Evolutionary conservation across 2,329 filamentous ascomycete genomes (phyloP), one percentile per base, ranked within the genome.

Genomic region (Penicillium sp.): DNA sequence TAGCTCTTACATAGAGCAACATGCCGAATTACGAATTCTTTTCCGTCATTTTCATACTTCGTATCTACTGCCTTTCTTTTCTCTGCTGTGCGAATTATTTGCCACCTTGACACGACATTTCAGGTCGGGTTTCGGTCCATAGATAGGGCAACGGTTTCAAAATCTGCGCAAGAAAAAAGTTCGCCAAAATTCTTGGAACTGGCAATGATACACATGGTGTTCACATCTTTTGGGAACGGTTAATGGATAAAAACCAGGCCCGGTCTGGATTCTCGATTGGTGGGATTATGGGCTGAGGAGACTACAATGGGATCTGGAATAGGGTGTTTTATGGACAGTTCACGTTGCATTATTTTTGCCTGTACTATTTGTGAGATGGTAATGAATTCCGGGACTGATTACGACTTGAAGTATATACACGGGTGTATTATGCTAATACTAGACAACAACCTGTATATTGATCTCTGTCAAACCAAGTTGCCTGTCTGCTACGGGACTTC

Each of bases 1-100:
- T 73, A 58, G 63, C 11, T 7, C 24, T 14, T 24, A 25, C 8
- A 6, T n/a, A 10, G 14, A 38, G 41, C 16, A 50, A 30, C 22
- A 11, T 30, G 28, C 11, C 18, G 4, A 20, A 20, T 38, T 5
- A 38, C 35, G 35, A 38, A 20, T 38, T 20, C 7, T 18, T 38
- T 38, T 38, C 16, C 35, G 16, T 38, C 13, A 20, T 16, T 38
- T 20, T 38, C 35, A 38, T 38, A 11, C 13, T 5, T 20, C 18
- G 11, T 13, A 11, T 13, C 3, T 31, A 2, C 9, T 18, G 4
- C 11, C 13, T 20, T 25, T 38, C n/a, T 10, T 35, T 22, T 11
- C 16, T 36, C 20, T 38, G 35, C 35, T 13, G 16, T 38, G 16
- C 16, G 35, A 38, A 22, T 20, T 5, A 11, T 38, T 20, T 20